These are phyloP conservation scores for Podospora pseudocomata DNA, from an alignment of 495 filamentous ascomycete species.

Conservation along the genomic window DNA sequence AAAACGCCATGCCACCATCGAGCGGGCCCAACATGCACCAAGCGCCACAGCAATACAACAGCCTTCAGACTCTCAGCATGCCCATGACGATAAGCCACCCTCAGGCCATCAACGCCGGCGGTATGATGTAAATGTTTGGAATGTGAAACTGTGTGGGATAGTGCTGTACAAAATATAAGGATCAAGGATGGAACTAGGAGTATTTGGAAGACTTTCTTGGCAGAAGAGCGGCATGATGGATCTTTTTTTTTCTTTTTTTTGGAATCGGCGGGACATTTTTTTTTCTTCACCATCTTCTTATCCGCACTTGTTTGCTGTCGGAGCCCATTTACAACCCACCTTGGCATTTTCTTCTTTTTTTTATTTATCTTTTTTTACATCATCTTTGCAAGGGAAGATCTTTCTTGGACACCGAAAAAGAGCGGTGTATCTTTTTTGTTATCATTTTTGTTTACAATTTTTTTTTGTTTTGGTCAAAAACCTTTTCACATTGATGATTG, in stretches of 20 bases:
- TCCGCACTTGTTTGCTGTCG: not conserved
- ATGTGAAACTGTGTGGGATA: conserved; percentile 12
- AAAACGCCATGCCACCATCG: conserved; percentile 31
- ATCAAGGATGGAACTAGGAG: not conserved
- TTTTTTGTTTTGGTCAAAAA: not conserved
- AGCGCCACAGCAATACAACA: conserved; percentile 39
- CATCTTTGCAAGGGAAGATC: not conserved
- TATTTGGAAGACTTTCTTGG: conserved; percentile 2
- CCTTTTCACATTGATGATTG: not conserved
- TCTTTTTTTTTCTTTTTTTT: conserved; percentile 6
- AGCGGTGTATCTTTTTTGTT: not conserved
- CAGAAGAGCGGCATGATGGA: not conserved
- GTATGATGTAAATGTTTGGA: conserved; percentile 30
- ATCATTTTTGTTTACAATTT: not conserved
- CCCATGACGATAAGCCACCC: conserved; percentile 56
- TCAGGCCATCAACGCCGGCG: conserved; percentile 44
- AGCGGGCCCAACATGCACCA: conserved; percentile 45
- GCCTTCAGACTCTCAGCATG: conserved; percentile 52
- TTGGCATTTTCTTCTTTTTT: conserved; percentile 1
- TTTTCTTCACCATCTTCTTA: conserved; percentile 5
- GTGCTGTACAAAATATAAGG: conserved; percentile 15
- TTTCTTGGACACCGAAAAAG: conserved; percentile 3
- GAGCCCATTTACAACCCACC: not conserved
- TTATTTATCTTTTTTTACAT: not conserved
- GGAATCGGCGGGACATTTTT: not conserved